These are phyloP conservation scores for Ramaria rubella DNA, from an alignment of 768 basidiomycete genomes.

Conservation along the genomic window DNA sequence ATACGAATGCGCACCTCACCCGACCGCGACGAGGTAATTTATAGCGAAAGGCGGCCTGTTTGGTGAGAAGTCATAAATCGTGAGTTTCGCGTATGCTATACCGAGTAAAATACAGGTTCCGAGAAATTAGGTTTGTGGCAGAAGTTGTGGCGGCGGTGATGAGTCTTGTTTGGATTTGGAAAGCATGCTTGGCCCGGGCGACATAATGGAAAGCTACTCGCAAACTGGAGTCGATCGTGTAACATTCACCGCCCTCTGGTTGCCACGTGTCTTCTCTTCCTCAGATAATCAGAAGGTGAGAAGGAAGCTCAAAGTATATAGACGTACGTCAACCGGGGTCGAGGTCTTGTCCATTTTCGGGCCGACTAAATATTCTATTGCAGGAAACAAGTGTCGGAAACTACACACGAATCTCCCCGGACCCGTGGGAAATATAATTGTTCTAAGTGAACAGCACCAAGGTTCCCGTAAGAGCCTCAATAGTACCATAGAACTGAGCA, in stretches of 20 bases:
- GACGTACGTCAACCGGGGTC: background rate
- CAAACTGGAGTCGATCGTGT: background rate
- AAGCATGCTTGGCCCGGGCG: background rate
- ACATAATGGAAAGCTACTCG: background rate
- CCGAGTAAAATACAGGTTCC: background rate
- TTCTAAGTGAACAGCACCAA: background rate
- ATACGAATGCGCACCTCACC: background rate
- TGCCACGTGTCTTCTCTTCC: background rate
- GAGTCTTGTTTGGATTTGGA: background rate
- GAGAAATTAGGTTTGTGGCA: background rate
- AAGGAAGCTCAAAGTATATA: background rate
- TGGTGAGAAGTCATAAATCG: background rate
- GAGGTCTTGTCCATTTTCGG: background rate
- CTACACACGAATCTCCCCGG: background rate
- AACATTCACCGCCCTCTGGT: background rate
- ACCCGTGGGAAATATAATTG: background rate
- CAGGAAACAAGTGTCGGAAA: background rate
- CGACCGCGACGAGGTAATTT: background rate
- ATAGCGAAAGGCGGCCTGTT: background rate
- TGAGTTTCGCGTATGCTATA: background rate
- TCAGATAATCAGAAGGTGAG: background rate
- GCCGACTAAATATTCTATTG: too few species aligned
- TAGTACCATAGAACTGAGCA: too few species aligned
- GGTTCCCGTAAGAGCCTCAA: background rate
- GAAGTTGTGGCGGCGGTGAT: background rate